A percentile compares a stretch with the other conserved stretches of the same genome.
phyloP scores from a whole-genome alignment of 2,329 filamentous ascomycete species.

The Zymoseptoria passerinii region DNA sequence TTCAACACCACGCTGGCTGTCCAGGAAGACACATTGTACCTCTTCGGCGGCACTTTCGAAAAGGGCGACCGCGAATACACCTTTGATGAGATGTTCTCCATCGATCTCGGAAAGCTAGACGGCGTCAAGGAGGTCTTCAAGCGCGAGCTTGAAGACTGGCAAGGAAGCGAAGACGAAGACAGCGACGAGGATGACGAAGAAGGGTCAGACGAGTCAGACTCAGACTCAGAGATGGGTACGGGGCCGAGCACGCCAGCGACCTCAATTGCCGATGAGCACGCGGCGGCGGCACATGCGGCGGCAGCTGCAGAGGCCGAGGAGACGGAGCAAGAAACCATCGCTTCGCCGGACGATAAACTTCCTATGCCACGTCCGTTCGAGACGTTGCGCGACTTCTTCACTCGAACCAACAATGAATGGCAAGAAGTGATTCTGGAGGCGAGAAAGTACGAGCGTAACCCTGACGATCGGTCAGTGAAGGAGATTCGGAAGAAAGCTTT shows the following conservation, averaged over 20 bases:
- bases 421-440: constrained; percentile 75
- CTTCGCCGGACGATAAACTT: constrained; percentile 61
- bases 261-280: constrained; percentile 16
- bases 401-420: constrained; percentile 79
- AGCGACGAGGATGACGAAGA: constrained; percentile 43
- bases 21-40: constrained; percentile 85
- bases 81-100: constrained; percentile 87
- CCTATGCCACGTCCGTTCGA: constrained; percentile 81
- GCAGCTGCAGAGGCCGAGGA: constrained; percentile 15
- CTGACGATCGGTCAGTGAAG: constrained; percentile 67
- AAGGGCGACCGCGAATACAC: constrained; percentile 92
- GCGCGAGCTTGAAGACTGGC: constrained; percentile 80
- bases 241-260: constrained; percentile 25
- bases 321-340: constrained; percentile 22
- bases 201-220: constrained; percentile 48
- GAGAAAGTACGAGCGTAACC: constrained; percentile 59
- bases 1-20: constrained; percentile 90
- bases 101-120: constrained; percentile 90
- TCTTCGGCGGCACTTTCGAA: constrained; percentile 92
- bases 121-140: constrained; percentile 88
- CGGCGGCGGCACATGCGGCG: constrained; percentile 13
- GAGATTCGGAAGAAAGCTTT: constrained; percentile 90
- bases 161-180: constrained; percentile 41
- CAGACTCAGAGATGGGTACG: constrained; percentile 50
- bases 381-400: constrained; percentile 83